Evolutionary conservation across 2,329 filamentous ascomycete genomes (phyloP).

Genomic region (Huntiella savannae): DNA sequence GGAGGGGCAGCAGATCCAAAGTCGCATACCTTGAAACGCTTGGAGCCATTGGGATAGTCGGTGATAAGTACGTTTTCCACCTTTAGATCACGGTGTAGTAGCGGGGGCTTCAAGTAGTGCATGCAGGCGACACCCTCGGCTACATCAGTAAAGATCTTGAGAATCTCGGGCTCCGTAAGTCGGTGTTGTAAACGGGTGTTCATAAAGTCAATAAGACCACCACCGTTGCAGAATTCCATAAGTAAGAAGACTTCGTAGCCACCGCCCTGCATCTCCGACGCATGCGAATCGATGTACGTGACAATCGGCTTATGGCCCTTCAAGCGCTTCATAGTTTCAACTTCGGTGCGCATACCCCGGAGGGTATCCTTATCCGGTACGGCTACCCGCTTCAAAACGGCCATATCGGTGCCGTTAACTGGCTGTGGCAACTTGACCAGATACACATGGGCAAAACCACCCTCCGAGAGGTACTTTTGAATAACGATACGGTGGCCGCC

Average conservation of each 20-base stretch:
- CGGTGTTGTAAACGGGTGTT: constrained; percentile 93
- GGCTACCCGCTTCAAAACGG: constrained; percentile 84
- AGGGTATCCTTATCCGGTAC: constrained; percentile 90
- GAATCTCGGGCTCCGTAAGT: constrained; percentile 88
- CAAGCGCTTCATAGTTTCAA: constrained; percentile 98
- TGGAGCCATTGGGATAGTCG: constrained; percentile 35
- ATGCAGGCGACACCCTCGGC: constrained; percentile 94
- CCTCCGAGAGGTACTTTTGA: constrained; percentile 93
- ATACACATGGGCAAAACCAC: constrained; percentile 96
- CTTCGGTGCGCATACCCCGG: constrained; percentile 91
- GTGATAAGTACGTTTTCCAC: constrained; percentile 95
- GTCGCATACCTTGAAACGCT: constrained; percentile 89
- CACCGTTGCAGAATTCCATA: constrained; percentile 94
- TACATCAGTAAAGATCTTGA: constrained; percentile 92
- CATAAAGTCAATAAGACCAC: constrained; percentile 97
- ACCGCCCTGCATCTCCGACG: constrained; percentile 76
- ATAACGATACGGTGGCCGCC: constrained; percentile 84
- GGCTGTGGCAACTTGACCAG: constrained; percentile 70
- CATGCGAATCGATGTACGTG: constrained; percentile 95
- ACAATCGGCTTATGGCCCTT: constrained; percentile 94
- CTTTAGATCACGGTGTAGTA: constrained; percentile 88
- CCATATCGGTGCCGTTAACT: constrained; percentile 58
- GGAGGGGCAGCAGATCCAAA: constrained; percentile 85
- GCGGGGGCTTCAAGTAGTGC: constrained; percentile 90
- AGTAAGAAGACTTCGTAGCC: constrained; percentile 96